These are phyloP conservation scores for Aspergillus diversus DNA, from an alignment of 495 filamentous ascomycete genomes.

Conservation along the genomic window DNA sequence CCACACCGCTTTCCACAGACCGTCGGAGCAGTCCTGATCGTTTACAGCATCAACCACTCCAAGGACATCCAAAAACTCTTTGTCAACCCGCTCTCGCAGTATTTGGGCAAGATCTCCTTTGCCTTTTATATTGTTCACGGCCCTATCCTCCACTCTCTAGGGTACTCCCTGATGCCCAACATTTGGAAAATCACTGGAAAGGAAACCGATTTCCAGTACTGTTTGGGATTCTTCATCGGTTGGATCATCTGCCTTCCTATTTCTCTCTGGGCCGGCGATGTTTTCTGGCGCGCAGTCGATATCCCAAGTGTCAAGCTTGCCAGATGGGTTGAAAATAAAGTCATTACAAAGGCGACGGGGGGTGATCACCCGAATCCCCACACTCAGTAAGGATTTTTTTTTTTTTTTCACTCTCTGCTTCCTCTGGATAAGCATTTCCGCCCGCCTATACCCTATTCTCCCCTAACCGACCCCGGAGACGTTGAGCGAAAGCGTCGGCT, in stretches of 20 bases:
- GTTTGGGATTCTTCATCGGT: slow-evolving; percentile 54
- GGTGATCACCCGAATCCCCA: slow-evolving; percentile 13
- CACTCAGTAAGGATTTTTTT: neutral
- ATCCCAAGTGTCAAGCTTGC: slow-evolving; percentile 60
- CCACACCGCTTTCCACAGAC: slow-evolving; percentile 50
- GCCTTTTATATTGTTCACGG: slow-evolving; percentile 69
- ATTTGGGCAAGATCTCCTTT: slow-evolving; percentile 65
- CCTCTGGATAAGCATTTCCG: neutral
- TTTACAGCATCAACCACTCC: slow-evolving; percentile 59
- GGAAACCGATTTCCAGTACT: slow-evolving; percentile 54
- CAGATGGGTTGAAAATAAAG: slow-evolving; percentile 52
- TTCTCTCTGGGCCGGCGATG: slow-evolving; percentile 60
- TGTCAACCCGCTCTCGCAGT: slow-evolving; percentile 59
- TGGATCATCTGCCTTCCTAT: slow-evolving; percentile 54
- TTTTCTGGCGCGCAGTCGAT: slow-evolving; percentile 63
- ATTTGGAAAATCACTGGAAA: slow-evolving; percentile 59
- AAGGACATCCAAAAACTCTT: slow-evolving; percentile 57
- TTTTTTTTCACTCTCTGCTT: neutral
- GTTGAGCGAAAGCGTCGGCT: neutral
- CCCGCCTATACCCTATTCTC: neutral
- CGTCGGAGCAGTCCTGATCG: slow-evolving; percentile 59
- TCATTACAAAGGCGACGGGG: slow-evolving; percentile 31
- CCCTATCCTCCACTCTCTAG: slow-evolving; percentile 55
- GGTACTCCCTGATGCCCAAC: slow-evolving; percentile 52
- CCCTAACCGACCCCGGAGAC: neutral